phyloP scores from a whole-genome alignment of 129 eudicot genomes.

The Lactuca sativa region DNA sequence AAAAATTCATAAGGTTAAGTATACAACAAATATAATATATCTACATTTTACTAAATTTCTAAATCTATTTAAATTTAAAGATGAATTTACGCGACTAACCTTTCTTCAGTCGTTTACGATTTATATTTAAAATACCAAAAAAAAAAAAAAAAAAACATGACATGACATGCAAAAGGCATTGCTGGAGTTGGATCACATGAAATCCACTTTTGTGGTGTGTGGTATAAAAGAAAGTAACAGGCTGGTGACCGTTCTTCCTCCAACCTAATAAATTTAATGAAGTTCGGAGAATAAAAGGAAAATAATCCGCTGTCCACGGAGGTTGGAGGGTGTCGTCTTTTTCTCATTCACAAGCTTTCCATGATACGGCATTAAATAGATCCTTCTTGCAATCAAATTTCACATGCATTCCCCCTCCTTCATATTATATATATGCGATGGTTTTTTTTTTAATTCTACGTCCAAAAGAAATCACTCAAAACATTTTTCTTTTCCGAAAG shows the following conservation, averaged over 20 bases:
- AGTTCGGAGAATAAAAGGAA: not conserved
- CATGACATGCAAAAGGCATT: constrained; percentile 26
- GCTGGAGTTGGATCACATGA: constrained; percentile 30
- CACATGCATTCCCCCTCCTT: constrained; percentile 24
- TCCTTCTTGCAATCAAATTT: constrained; percentile 31
- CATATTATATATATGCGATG: not conserved
- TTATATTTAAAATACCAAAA: not conserved
- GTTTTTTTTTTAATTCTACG: too few species aligned
- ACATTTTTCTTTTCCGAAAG: too few species aligned
- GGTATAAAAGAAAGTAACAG: constrained; percentile 27
- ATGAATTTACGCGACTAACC: not conserved
- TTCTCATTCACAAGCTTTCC: constrained; percentile 37
- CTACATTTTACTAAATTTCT: too few species aligned
- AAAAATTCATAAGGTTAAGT: too few species aligned
- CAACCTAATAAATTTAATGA: constrained; percentile 12
- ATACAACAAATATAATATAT: too few species aligned
- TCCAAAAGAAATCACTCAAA: not conserved
- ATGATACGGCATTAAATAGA: constrained; percentile 32
- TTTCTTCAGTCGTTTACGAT: not conserved
- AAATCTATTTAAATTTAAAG: too few species aligned
- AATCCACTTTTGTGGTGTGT: constrained; percentile 36
- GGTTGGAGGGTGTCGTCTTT: constrained; percentile 21
- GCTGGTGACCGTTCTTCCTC: constrained; percentile 23
- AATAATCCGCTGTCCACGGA: not conserved
- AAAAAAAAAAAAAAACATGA: not conserved